These are phyloP conservation scores for Petunia axillaris DNA, from an alignment of 257 asterid species.

Conservation along the genomic window DNA sequence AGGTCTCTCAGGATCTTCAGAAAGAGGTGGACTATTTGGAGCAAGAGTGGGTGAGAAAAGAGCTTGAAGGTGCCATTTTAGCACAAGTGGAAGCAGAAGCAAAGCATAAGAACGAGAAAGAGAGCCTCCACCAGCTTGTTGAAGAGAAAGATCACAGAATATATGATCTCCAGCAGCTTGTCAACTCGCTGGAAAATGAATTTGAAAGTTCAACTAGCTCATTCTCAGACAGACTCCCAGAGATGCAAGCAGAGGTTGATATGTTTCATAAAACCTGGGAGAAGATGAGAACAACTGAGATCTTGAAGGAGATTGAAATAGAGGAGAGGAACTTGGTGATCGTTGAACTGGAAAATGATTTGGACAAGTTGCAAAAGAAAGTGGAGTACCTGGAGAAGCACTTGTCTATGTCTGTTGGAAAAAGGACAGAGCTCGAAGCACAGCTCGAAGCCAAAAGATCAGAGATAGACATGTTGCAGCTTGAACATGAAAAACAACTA, in stretches of 20 bases:
- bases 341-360: constrained; percentile 47
- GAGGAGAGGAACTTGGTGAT: constrained; percentile 55
- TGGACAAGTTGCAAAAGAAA: constrained; percentile 33
- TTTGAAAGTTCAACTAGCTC: constrained; percentile 63
- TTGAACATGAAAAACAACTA: constrained; percentile 25
- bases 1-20: constrained; percentile 24
- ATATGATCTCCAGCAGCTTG: constrained; percentile 69
- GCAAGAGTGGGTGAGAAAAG: constrained; percentile 44
- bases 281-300: constrained; percentile 45
- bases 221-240: constrained; percentile 54
- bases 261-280: constrained; percentile 63
- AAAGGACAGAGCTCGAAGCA: constrained; percentile 32
- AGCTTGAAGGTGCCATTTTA: constrained; percentile 43
- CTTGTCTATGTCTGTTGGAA: constrained; percentile 29
- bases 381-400: constrained; percentile 38
- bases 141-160: constrained; percentile 72
- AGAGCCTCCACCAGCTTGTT: constrained; percentile 58
- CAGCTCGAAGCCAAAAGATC: constrained; percentile 39
- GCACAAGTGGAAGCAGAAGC: constrained; percentile 42
- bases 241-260: constrained; percentile 64
- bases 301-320: constrained; percentile 40
- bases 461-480: constrained; percentile 34
- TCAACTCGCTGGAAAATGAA: constrained; percentile 71
- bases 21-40: constrained; percentile 31
- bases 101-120: constrained; percentile 38